Evolutionary conservation across 2,329 filamentous ascomycete species (phyloP).

Genomic region (Penicillium sp.): DNA sequence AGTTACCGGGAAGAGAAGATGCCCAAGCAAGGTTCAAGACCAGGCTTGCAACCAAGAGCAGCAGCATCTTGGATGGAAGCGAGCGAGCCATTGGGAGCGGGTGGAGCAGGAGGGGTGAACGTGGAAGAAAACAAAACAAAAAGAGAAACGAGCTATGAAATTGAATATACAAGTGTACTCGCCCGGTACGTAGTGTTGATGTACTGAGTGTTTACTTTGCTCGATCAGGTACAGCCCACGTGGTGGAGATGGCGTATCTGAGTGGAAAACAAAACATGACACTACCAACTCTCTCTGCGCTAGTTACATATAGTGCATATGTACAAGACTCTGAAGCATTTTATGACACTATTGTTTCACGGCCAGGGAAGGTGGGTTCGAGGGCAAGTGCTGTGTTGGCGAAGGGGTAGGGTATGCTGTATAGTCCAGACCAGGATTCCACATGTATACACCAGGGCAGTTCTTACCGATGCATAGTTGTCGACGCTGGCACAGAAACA

Average conservation of each 20-base stretch:
- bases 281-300: neutral
- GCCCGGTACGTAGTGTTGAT: neutral
- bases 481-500: too few relatives aligned
- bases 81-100: neutral
- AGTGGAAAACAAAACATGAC: neutral
- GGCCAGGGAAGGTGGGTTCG: too few relatives aligned
- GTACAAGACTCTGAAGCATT: too few relatives aligned
- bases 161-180: too few relatives aligned
- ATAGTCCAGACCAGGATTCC: too few relatives aligned
- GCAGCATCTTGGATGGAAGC: slow-evolving; percentile 6
- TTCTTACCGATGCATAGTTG: too few relatives aligned
- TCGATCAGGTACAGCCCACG: slow-evolving; percentile 1
- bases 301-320: too few relatives aligned
- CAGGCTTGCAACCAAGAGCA: neutral
- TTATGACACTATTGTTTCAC: too few relatives aligned
- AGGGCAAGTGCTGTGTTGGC: too few relatives aligned
- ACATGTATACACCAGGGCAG: too few relatives aligned
- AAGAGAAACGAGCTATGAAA: neutral
- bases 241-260: neutral
- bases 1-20: slow-evolving; percentile 22
- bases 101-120: neutral
- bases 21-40: neutral
- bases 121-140: neutral
- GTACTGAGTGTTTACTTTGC: neutral
- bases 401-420: too few relatives aligned